Percentiles rank a stretch among this genome's conserved stretches.
Evolutionary conservation across 768 basidiomycete species (phyloP).

Genomic region (Naematelia encephala): DNA sequence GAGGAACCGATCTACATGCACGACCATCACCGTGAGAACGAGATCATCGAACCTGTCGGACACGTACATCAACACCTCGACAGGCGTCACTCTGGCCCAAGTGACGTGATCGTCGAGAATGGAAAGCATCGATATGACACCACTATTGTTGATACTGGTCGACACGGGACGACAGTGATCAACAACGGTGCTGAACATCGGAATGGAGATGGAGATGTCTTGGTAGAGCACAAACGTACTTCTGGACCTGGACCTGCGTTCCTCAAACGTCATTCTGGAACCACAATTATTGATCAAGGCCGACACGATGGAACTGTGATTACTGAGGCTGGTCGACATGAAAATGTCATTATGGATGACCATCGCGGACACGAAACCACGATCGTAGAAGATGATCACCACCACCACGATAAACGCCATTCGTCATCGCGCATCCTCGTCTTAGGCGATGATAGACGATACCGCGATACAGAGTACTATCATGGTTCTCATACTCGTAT

Average conservation of each 20-base stretch:
- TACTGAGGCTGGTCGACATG: conserved; percentile 1
- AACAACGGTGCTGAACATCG: conserved; percentile 1
- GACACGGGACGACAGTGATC: conserved; percentile 1
- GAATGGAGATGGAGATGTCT: conserved; percentile 7
- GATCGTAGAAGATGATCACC: neutral
- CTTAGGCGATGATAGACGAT: conserved; percentile 13
- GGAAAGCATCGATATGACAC: neutral
- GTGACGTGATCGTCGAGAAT: neutral
- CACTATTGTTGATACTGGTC: conserved; percentile 7
- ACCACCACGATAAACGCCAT: conserved; percentile 2
- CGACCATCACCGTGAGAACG: neutral
- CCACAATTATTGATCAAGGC: conserved; percentile 6
- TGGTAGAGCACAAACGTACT: neutral
- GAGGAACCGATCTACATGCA: neutral
- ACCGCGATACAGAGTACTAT: conserved; percentile 21
- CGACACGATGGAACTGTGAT: neutral
- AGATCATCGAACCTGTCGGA: neutral
- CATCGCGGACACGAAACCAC: conserved; percentile 2
- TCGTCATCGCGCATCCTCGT: conserved; percentile 15
- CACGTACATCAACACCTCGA: neutral
- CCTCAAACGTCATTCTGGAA: conserved; percentile 11
- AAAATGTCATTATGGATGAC: neutral
- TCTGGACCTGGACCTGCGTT: conserved; percentile 19
- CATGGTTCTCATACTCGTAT: conserved; percentile 10
- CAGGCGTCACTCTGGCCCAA: neutral